A percentile compares a stretch with the other conserved stretches of the same genome.
Conservation (phyloP, 306 rosid genomes). For the Fagus sylvatica region DNA sequence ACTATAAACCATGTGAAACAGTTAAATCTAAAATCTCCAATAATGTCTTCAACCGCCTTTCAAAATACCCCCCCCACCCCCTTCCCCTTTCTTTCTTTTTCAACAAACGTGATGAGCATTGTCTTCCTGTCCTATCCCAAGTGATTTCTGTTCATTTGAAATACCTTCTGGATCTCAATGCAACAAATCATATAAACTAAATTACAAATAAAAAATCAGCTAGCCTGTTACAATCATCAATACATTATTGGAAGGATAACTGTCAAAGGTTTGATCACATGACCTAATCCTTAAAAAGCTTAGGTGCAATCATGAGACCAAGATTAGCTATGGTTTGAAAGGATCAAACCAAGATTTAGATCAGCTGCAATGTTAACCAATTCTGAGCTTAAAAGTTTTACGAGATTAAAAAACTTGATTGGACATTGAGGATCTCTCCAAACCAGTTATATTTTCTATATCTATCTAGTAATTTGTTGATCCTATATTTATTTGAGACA, state of each 20-base stretch:
- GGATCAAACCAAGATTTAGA: too few relatives aligned
- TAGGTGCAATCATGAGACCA: not conserved
- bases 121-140: conserved; percentile 57
- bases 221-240: not conserved
- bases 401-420: not conserved
- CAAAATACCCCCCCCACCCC: too few relatives aligned
- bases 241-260: not conserved
- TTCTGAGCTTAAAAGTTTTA: not conserved
- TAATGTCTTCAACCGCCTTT: too few relatives aligned
- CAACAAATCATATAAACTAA: not conserved
- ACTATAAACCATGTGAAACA: too few relatives aligned
- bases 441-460: not conserved
- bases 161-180: conserved; percentile 54
- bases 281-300: conserved; percentile 4
- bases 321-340: not conserved
- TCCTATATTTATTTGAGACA: not conserved
- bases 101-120: conserved; percentile 24
- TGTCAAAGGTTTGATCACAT: not conserved
- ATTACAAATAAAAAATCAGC: not conserved
- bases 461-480: not conserved
- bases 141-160: conserved; percentile 53
- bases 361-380: not conserved
- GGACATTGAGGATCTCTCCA: not conserved
- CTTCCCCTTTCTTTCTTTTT: too few relatives aligned
- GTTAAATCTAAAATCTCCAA: too few relatives aligned